Base-by-base conservation (phyloP, 345 rosid genomes). In the Fremontodendron californicum region DNA sequence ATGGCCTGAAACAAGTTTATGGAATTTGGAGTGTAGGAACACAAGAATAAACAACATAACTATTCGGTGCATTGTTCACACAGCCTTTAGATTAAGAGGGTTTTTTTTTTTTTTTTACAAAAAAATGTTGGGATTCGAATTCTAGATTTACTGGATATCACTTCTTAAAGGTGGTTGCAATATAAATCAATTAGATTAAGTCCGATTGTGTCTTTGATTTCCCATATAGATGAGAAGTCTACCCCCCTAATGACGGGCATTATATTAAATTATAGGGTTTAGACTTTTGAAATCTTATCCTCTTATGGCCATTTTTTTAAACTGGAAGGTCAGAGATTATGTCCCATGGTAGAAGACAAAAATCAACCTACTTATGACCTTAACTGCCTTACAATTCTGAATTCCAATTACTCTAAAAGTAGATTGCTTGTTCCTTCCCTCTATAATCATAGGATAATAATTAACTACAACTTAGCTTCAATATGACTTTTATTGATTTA, bases 261-360 rank as follows among this genome's bases (percentile, higher is more conserved):
- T 68, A 67, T 67, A 67, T 67, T 11, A 64, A 66, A 66, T 45
- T 48, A 48, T 48, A 18, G 58, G 42, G 25, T 6, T 48, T 48
- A 18, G 60, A 70, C 74, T 31, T 48, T 48, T 48, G 60, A 9
- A 48, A 48, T 70, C 58, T 13, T 46, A 29, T 48, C 74, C 40
- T 29, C 25, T 48, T 48, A 48, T 0, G 43, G 12, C 74, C 74
- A 70, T 46, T 46, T 27, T 27, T 16, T 46, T 37, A 37, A 1
- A 27, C 16, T 21, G 54, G 35, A 43, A 69, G 37, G 55, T 70
- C 42, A 48, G 19, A 48, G 58, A 46, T 35, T 70, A 18, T 49
- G 74, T 70, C 74, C 74, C 74, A 29, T 18, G 31, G 74, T 16
- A 29, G 74, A 70, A 31, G 74, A 49, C 43, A 70, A 70, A 70